Conservation (phyloP, 345 rosid genomes). For the Noccaea caerulescens region DNA sequence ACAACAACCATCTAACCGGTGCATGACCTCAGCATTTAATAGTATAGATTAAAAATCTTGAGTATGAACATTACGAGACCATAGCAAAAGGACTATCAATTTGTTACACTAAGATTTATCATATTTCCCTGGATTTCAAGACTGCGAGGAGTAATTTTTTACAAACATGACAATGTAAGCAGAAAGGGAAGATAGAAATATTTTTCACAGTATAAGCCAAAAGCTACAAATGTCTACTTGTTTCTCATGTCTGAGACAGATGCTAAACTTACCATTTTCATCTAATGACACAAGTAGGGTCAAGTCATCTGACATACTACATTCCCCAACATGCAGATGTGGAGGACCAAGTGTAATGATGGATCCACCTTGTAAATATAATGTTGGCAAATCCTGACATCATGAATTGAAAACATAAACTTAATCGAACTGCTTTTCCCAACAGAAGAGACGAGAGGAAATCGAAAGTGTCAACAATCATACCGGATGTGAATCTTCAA, state of each 20-base stretch:
- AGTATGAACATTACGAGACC: neutral
- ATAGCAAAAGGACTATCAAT: neutral
- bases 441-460: slow-evolving; percentile 5
- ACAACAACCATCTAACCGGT: neutral
- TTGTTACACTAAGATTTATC: neutral
- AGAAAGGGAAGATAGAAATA: neutral
- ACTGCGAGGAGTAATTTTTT: neutral
- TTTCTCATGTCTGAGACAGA: slow-evolving; percentile 18
- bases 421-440: neutral
- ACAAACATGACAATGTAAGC: neutral
- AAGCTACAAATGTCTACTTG: neutral
- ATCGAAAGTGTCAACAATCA: slow-evolving; percentile 1
- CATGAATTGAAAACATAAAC: slow-evolving; percentile 23
- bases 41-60: neutral
- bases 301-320: slow-evolving; percentile 66
- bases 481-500: slow-evolving; percentile 90
- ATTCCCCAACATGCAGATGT: slow-evolving; percentile 74
- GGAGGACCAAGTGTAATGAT: slow-evolving; percentile 71
- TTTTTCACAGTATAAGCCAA: neutral
- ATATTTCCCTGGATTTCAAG: neutral
- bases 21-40: neutral
- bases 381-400: slow-evolving; percentile 77
- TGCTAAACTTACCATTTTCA: slow-evolving; percentile 65
- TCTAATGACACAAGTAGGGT: slow-evolving; percentile 79
- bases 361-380: slow-evolving; percentile 90